Evolutionary conservation across 2,329 filamentous ascomycete genomes (phyloP), one percentile per base, ranked within the genome.

Genomic region (Camillea tinctor): DNA sequence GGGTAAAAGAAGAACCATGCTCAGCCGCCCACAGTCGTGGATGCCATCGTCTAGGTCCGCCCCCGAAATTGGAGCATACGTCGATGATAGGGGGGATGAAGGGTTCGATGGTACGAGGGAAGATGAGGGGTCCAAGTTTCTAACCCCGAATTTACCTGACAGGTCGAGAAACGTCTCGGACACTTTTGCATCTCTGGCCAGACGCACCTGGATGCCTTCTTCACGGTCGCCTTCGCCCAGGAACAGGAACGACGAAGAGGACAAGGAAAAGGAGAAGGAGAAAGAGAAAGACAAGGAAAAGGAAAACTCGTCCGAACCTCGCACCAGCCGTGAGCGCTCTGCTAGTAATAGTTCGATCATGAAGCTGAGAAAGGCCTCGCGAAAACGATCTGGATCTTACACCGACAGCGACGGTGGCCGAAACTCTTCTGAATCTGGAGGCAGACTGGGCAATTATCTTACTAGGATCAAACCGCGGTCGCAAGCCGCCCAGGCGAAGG

Each of bases 11-110:
- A 79, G 73, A 62, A 79, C 81, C 50, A 72, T 83, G 54, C 75
- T 81, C 57, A 81, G 80, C 60, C 77, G 80, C 57, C 80, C 80
- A 3, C 78, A 79, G 59, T 81, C 81, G 60, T 86, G 83, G 84
- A 76, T 85, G 60, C 76, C 78, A 15, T 74, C 74, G 68, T 78
- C 80, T 22, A 81, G 76, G 64, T 76, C 78, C 13, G 68, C 74
- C 4, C 69, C 75, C 48, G 74, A 79, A 57, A 65, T 76, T n/a
- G 69, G 71, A 11, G 69, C 71, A 20, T 66, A 72, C 50, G 58
- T 73, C 11, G 67, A 64, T 48, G 68, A 74, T 48, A 65, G 67
- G 48, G n/a, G 64, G 56, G 23, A 68, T 65, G 48, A 56, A 62
- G 52, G 59, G 53, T 13, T n/a, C 36, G 50, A 44, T 23, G 21